Conservation (phyloP, 352 stramenopile genomes). For the Globisporangium cylindrosporum region DNA sequence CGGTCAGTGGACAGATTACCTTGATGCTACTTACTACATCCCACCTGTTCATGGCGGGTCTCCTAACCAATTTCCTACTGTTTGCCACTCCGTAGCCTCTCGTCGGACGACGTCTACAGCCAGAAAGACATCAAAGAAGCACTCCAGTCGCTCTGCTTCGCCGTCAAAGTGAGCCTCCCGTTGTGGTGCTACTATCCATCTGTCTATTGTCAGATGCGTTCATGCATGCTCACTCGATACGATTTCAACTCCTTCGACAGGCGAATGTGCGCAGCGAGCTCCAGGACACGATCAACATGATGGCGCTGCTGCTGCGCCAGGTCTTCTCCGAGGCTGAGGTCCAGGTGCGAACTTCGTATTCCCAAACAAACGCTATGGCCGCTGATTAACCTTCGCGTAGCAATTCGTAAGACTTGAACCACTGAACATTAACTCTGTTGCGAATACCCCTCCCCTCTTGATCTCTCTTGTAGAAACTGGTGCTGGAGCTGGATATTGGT, state of each 20-base stretch:
- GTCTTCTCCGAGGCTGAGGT: slow-evolving; percentile 73
- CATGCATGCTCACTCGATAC: too few relatives aligned
- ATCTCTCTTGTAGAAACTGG: slow-evolving; percentile 37
- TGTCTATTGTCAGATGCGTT: background rate
- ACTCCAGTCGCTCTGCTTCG: slow-evolving; percentile 74
- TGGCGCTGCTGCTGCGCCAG: slow-evolving; percentile 77
- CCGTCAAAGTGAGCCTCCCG: slow-evolving; percentile 50
- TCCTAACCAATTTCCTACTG: background rate
- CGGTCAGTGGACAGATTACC: slow-evolving; percentile 14
- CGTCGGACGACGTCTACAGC: slow-evolving; percentile 79
- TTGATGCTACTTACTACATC: too few relatives aligned
- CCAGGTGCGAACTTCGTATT: slow-evolving; percentile 28
- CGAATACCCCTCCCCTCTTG: background rate
- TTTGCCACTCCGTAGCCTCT: slow-evolving; percentile 33
- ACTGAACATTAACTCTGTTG: background rate
- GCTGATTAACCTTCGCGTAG: background rate
- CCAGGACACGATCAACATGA: slow-evolving; percentile 87
- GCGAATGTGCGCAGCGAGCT: slow-evolving; percentile 73
- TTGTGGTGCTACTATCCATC: background rate
- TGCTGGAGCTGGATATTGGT: slow-evolving; percentile 67
- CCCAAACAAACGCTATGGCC: background rate
- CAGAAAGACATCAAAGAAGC: slow-evolving; percentile 80
- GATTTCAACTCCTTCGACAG: slow-evolving; percentile 20
- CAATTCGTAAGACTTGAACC: background rate
- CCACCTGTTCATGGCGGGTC: too few relatives aligned